These are phyloP conservation scores for Podila horticola DNA, from an alignment of 192 early-diverging fungal genomes.

Conservation along the genomic window DNA sequence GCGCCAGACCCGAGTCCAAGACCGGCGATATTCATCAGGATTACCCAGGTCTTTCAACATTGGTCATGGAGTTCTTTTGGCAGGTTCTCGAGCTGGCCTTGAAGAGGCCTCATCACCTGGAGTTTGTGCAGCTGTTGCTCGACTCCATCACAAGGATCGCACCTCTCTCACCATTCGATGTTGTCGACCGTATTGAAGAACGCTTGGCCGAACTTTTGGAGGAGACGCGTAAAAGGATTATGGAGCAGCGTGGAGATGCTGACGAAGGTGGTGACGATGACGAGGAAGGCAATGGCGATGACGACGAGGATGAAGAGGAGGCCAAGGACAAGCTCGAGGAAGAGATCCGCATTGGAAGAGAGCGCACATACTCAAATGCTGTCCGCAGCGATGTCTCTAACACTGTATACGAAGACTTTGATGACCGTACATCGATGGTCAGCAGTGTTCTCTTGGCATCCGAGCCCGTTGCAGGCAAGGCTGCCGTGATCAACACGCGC, in stretches of 20 bases:
- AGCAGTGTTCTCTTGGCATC: slow-evolving; percentile 44
- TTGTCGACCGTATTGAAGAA: slow-evolving; percentile 42
- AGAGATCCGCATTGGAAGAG: slow-evolving; percentile 3
- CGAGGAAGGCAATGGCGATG: neutral
- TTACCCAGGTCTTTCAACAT: slow-evolving; percentile 31
- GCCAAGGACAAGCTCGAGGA: slow-evolving; percentile 8
- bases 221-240: slow-evolving; percentile 44
- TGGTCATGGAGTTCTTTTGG: slow-evolving; percentile 50
- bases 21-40: slow-evolving; percentile 18
- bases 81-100: slow-evolving; percentile 41
- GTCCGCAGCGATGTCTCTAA: slow-evolving; percentile 23
- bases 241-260: slow-evolving; percentile 37
- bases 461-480: slow-evolving; percentile 20
- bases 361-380: slow-evolving; percentile 18
- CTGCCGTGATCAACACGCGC: slow-evolving; percentile 7
- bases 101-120: slow-evolving; percentile 43
- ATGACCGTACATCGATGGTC: slow-evolving; percentile 35
- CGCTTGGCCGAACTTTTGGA: slow-evolving; percentile 45
- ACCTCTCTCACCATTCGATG: slow-evolving; percentile 37
- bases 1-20: slow-evolving; percentile 9
- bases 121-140: slow-evolving; percentile 41
- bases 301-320: neutral
- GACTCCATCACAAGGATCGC: slow-evolving; percentile 43
- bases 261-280: slow-evolving; percentile 1
- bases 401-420: slow-evolving; percentile 32